Percentiles rank a stretch among this genome's conserved stretches.
phyloP scores from a whole-genome alignment of 169 alveolate species.

The Fabrea salina region DNA sequence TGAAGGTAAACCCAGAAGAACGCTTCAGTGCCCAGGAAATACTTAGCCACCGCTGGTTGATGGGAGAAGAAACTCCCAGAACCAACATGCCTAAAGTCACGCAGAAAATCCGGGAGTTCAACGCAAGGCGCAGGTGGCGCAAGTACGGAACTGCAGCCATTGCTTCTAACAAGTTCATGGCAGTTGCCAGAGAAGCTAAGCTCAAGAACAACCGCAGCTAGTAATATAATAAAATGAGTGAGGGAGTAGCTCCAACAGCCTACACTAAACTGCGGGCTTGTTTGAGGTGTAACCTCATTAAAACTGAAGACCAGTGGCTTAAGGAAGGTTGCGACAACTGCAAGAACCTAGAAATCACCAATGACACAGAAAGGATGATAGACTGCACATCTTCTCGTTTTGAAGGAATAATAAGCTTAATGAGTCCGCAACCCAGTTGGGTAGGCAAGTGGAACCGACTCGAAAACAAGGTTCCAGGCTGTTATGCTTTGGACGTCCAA shows the following conservation, averaged over 20 bases:
- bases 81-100: constrained; percentile 17
- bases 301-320: constrained; percentile 36
- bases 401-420: constrained; percentile 44
- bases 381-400: constrained; percentile 34
- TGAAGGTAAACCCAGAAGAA: constrained; percentile 25
- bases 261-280: constrained; percentile 38
- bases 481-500: constrained; percentile 35
- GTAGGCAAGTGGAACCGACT: constrained; percentile 36
- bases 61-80: constrained; percentile 13
- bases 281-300: constrained; percentile 31
- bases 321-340: constrained; percentile 54
- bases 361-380: constrained; percentile 10
- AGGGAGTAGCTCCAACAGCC: constrained; percentile 12
- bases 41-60: constrained; percentile 18
- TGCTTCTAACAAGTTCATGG: not conserved
- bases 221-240: constrained; percentile 28
- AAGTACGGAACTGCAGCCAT: constrained; percentile 29
- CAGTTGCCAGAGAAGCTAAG: not conserved
- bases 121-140: constrained; percentile 21
- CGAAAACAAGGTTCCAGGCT: constrained; percentile 25
- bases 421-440: constrained; percentile 36
- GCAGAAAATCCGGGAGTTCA: constrained; percentile 6
- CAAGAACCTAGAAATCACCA: not conserved
- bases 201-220: too few relatives aligned
- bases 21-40: not conserved